A percentile compares a stretch with the other conserved stretches of the same genome.
phyloP scores from a whole-genome alignment of 2,329 filamentous ascomycete species.

The Calonectria naviculata region DNA sequence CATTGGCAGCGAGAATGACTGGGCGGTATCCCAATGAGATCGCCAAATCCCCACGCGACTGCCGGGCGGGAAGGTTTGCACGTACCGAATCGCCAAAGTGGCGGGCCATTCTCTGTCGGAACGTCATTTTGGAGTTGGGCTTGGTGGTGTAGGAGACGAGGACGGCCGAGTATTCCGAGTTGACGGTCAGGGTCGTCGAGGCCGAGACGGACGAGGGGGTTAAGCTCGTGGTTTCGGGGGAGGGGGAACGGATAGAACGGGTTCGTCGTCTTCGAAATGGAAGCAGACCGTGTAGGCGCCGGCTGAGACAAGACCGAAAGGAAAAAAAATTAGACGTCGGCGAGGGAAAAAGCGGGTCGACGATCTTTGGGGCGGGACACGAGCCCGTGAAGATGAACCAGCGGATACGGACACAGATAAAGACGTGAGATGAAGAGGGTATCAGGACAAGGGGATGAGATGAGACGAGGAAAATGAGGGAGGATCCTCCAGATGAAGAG shows the following conservation, averaged over 20 bases:
- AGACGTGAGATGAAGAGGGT: not conserved
- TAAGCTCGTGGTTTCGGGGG: constrained; percentile 31
- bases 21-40: not conserved
- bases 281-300: constrained; percentile 36
- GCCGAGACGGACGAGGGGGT: constrained; percentile 8
- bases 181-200: constrained; percentile 27
- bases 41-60: not conserved
- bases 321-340: constrained; percentile 30
- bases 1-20: constrained; percentile 4
- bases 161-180: constrained; percentile 29
- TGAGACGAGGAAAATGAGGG: not conserved
- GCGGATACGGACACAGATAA: not conserved
- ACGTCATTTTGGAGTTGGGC: constrained; percentile 47
- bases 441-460: not conserved
- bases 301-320: constrained; percentile 20
- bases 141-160: constrained; percentile 24
- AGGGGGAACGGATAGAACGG: constrained; percentile 36
- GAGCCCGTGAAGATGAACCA: not conserved
- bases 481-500: not conserved
- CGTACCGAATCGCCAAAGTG: constrained; percentile 60
- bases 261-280: constrained; percentile 35
- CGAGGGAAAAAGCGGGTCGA: constrained; percentile 18
- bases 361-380: constrained; percentile 6
- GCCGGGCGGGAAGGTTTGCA: constrained; percentile 30
- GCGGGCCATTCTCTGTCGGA: constrained; percentile 56